Evolutionary conservation across 768 basidiomycete genomes (phyloP).

Genomic region (Auriscalpium microsporum): DNA sequence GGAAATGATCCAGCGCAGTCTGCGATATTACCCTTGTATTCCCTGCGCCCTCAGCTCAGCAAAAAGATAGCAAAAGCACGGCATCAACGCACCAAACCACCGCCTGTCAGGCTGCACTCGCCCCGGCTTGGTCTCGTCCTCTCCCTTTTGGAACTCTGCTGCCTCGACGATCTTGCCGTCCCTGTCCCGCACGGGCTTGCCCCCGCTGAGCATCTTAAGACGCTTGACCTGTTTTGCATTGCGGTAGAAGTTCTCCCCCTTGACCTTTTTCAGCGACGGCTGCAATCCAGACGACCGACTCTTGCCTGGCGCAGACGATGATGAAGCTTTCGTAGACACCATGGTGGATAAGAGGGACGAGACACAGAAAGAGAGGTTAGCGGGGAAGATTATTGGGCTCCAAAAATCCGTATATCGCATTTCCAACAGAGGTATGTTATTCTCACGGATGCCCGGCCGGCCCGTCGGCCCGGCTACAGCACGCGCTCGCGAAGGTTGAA

Average conservation of each 20-base stretch:
- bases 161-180: slow-evolving; percentile 91
- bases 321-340: background rate
- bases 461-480: too few relatives aligned
- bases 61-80: background rate
- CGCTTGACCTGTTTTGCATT: slow-evolving; percentile 81
- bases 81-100: slow-evolving; percentile 80
- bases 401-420: too few relatives aligned
- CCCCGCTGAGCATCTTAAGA: slow-evolving; percentile 89
- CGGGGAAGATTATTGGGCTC: too few relatives aligned
- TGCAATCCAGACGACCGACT: slow-evolving; percentile 34
- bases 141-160: slow-evolving; percentile 94
- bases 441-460: too few relatives aligned
- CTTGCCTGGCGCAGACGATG: slow-evolving; percentile 13
- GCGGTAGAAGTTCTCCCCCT: slow-evolving; percentile 98
- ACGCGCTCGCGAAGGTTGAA: too few relatives aligned
- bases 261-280: slow-evolving; percentile 56
- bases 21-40: slow-evolving; percentile 99
- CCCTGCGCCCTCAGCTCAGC: slow-evolving; percentile 37
- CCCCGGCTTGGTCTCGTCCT: slow-evolving; percentile 83
- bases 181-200: slow-evolving; percentile 83
- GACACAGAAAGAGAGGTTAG: too few relatives aligned
- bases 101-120: slow-evolving; percentile 90
- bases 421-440: too few relatives aligned
- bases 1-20: slow-evolving; percentile 91
- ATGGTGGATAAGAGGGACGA: too few relatives aligned